Evolutionary conservation across 2,329 filamentous ascomycete species (phyloP).

Genomic region (Dothistroma septosporum): DNA sequence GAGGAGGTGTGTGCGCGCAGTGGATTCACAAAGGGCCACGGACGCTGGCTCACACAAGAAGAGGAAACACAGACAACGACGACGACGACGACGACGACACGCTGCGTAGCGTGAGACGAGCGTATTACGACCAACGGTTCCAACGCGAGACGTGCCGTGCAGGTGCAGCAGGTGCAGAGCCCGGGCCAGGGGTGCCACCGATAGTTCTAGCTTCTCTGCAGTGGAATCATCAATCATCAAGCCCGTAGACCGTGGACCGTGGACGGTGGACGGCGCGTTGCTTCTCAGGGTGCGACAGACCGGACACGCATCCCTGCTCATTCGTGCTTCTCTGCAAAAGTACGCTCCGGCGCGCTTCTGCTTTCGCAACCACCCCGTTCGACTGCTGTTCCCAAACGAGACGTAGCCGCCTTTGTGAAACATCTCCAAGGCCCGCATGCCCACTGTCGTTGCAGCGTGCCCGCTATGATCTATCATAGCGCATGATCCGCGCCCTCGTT

Average conservation of each 20-base stretch:
- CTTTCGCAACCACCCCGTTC: not conserved
- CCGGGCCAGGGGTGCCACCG: not conserved
- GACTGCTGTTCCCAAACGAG: not conserved
- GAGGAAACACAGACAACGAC: not conserved
- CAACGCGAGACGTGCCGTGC: not conserved
- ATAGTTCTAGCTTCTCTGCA: too few species aligned
- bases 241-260: too few species aligned
- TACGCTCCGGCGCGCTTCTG: not conserved
- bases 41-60: not conserved
- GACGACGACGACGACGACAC: not conserved
- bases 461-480: not conserved
- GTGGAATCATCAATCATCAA: too few species aligned
- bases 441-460: not conserved
- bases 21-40: not conserved
- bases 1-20: not conserved
- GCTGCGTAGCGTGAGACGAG: slow-evolving; percentile 2
- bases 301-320: too few species aligned
- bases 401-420: not conserved
- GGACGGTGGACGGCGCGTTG: too few species aligned
- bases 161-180: not conserved
- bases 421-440: not conserved
- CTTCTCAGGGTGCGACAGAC: too few species aligned
- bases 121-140: not conserved
- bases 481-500: not conserved
- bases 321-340: not conserved